Evolutionary conservation across 345 rosid genomes (phyloP), one percentile per base, ranked within the genome.

Genomic region (Arabis alpina): DNA sequence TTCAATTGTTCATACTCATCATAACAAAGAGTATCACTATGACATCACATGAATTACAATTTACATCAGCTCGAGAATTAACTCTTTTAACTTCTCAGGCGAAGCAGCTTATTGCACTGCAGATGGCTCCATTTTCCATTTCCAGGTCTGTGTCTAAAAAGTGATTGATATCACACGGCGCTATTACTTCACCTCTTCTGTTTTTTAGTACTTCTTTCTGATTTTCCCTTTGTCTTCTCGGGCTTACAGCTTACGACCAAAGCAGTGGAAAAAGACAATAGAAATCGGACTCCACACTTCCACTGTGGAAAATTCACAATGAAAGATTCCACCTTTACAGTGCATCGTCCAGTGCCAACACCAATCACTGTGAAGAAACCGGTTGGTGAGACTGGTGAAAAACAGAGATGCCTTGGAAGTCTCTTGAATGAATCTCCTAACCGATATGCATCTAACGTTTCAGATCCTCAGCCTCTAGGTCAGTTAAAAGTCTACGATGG

Each of bases 101-200:
- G 76, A 87, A 83, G 97, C 83, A 66, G 96, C 96, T 40, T 94
- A 91, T 70, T 82, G 96, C 70, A 60, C 89, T 69, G 90, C 86
- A 64, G 95, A 91, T 81, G 99, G 99, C 44, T 81, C 83, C 8
- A 82, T 82, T 68, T 52, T 61, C 69, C 81, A 68, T 68, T 89
- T 89, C 77, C 86, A 86, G 94, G 97, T 91, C 34, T 68, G 84
- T 68, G 83, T 59, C 23, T 65, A 59, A 27, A 34, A 58, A 30
- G 41, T 62, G 52, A 51, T 50, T 60, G 51, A 37, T 45, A n/a
- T 43, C 24, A 2, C 49, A 13, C 66, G 48, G 25, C 34, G 10
- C 5, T 32, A 41, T 50, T 41, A 66, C 67, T 37, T 62, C 27
- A 39, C 15, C 4, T 32, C 12, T 40, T 69, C 5, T 49, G 37